Base-by-base conservation (phyloP, 441 rosid species). In the Biscutella laevigata region DNA sequence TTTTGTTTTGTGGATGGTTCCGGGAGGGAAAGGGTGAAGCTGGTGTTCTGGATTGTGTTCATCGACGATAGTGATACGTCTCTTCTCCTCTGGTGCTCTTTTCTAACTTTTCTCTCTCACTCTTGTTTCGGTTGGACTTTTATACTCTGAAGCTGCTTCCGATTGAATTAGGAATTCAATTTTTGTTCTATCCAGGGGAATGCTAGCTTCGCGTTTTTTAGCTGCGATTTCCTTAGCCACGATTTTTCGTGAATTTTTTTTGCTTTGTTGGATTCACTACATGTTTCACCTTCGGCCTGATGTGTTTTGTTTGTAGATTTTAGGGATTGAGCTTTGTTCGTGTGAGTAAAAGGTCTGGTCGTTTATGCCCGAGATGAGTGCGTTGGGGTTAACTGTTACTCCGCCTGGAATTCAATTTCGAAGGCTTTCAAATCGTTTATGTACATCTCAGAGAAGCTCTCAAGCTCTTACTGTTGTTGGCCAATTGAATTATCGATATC, bases 351-450 rank as follows among this genome's bases (percentile, higher is more conserved):
- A 55, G 22, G 24, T 35, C 14, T 33, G 40, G 33, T 45, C 56
- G 14, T 5, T 62, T 37, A 10, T 36, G 30, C 10, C 47, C 37
- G 73, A 58, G 67, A 91, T 88, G 94, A 64, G 66, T 56, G 70
- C 81, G n/a, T 77, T 79, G 36, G 95, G 96, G 37, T 65, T 91
- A 36, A 68, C 73, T 6, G 66, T 67, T 56, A 60, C 76, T 79
- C 84, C 86, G 4, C 71, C 85, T 33, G 71, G 74, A 60, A 79
- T 75, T 53, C 79, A 70, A 62, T 59, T 48, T 15, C 60, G 54
- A 20, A 25, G 68, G 40, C 71, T 74, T 48, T 61, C 59, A 19
- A 50, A 35, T 52, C 36, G 71, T 12, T 47, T 56, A 1, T 61
- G 59, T 32, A 56, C 69, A 29, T 30, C 53, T n/a, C 53, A 37